Evolutionary conservation across 495 filamentous ascomycete genomes (phyloP), one percentile per base, ranked within the genome.

Genomic region (Xylaria intraflava): DNA sequence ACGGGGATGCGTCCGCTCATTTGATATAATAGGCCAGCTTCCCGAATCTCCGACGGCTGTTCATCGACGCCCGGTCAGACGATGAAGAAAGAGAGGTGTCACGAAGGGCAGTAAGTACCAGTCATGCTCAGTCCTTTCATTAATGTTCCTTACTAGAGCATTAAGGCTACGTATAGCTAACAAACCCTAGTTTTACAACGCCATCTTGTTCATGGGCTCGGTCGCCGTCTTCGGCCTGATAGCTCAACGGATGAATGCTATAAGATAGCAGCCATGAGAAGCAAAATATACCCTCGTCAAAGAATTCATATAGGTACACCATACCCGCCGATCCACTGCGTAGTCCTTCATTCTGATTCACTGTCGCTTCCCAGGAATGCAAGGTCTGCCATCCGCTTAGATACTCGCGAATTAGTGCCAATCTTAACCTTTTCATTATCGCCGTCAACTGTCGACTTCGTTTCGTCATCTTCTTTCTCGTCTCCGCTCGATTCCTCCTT

Each of bases 41-140:
- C 45, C 93, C 93, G 38, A 98, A 98, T 67, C 80, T 98, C 33
- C 85, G 93, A 40, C 90, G 93, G 23, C 84, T 98, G 47, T 97
- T 98, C 69, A 94, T 96, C 46, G 91, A 96, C 72, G 90, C 94
- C 10, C 78, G 93, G 48, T 89, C 89, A 3, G 94, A 97, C 58
- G 84, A 87, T 49, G 93, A 98, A 67, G 93, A 98, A 70, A 87
- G 91, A 68, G 87, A 88, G 45, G 92, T 96, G 62, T 97, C 94
- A 5, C 78, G 93, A 53, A 94, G 83, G 66, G 93, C 93, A 36
- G 93, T 97, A 74, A 61, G 86, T 72, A 50, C 23, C 33, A 20
- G n/a, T 43, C 30, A 27, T 19, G 36, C 26, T 8, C 3, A 40
- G 5, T 35, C 1, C 22, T n/a, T 26, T 2, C 14, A 14, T 30